Evolutionary conservation across 129 eudicot genomes (phyloP).

Genomic region (Pittosporum tobira): DNA sequence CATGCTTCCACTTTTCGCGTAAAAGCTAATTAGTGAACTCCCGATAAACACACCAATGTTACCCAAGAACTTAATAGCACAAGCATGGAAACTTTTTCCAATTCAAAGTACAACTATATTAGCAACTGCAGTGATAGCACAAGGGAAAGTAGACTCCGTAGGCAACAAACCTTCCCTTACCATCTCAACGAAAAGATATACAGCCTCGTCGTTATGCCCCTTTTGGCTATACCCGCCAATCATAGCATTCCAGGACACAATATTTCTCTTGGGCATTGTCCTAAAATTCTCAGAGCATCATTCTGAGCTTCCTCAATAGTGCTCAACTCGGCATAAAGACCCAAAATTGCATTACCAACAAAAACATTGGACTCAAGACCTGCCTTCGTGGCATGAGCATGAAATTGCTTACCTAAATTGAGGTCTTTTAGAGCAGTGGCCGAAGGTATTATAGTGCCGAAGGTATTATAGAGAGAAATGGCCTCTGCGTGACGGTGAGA

Average conservation of each 20-base stretch:
- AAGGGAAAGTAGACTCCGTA: slow-evolving; percentile 10
- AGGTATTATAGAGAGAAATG: slow-evolving; percentile 20
- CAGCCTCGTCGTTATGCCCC: slow-evolving; percentile 28
- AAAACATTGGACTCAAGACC: slow-evolving; percentile 19
- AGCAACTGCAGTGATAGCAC: too few relatives aligned
- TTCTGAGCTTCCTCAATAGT: slow-evolving; percentile 15
- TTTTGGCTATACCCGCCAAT: slow-evolving; percentile 27
- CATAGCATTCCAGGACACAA: too few relatives aligned
- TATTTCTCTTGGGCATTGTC: too few relatives aligned
- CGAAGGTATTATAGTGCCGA: slow-evolving; percentile 22
- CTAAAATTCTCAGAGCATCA: slow-evolving; percentile 20
- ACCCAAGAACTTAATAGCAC: slow-evolving; percentile 25
- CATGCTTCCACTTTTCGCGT: too few relatives aligned
- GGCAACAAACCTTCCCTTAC: slow-evolving; percentile 25
- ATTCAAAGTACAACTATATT: too few relatives aligned
- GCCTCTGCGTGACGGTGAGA: slow-evolving; percentile 17
- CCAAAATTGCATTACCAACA: too few relatives aligned
- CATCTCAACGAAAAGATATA: slow-evolving; percentile 27
- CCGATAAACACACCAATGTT: slow-evolving; percentile 13
- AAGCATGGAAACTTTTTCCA: too few relatives aligned
- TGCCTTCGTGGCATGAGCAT: slow-evolving; percentile 14
- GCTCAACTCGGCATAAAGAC: too few relatives aligned
- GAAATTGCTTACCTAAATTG: slow-evolving; percentile 23
- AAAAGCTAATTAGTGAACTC: slow-evolving; percentile 28
- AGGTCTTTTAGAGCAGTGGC: slow-evolving; percentile 20